Evolutionary conservation across 345 rosid species (phyloP), one percentile per base, ranked within the genome.

Genomic region (Hibiscus tridactylites): DNA sequence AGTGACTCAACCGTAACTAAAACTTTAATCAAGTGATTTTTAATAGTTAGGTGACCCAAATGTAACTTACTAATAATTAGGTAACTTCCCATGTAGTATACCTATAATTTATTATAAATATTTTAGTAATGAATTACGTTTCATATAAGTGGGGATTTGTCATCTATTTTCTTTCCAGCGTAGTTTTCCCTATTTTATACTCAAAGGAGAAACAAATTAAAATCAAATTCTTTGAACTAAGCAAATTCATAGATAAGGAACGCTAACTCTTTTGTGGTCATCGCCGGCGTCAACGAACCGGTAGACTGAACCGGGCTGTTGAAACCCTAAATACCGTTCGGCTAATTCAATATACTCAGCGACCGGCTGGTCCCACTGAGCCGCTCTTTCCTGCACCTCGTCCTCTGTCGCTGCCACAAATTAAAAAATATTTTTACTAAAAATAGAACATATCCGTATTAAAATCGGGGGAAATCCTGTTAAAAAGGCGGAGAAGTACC

Each of bases 361-460:
- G 53, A 88, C 85, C 6, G 88, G 85, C 71, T 87, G 97, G 53
- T 90, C 98, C 97, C 98, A 90, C 83, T 87, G 96, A 19, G 85
- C 87, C 28, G 96, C 95, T 64, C 97, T 78, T 33, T 87, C 97
- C 60, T 72, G 84, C 72, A 90, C 93, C 50, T 88, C 91, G 70
- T 85, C 95, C 80, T 88, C 89, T 28, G 83, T 79, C 21, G 89
- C 93, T 94, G 78, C 68, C 70, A 49, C 71, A 65, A 5, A 13
- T 50, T 64, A 5, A 72, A 16, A 56, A 71, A 61, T 11, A 3
- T 28, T 21, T 10, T n/a, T 33, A 56, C 33, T 28, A 1, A 37
- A 53, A 60, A 31, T 13, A 12, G 2, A 28, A 3, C 2, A 39
- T 0, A 4, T 50, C 15, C 56, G 12, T 15, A 68, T 49, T 6